Conservation (phyloP, 148 eudicot genomes). For the Limonium bicolor region DNA sequence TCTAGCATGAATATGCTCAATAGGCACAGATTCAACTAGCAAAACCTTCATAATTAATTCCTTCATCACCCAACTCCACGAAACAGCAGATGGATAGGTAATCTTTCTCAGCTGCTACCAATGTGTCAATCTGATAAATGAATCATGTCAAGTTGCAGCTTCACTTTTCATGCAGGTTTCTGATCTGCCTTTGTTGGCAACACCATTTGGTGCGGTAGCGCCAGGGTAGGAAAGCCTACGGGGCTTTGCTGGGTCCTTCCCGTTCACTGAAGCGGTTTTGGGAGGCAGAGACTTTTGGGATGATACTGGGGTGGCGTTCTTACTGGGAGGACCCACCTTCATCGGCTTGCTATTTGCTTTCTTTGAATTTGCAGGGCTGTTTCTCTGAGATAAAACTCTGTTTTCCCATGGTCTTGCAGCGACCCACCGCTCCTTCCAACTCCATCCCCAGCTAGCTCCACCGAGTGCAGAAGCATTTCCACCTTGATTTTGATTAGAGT, state of each 20-base stretch:
- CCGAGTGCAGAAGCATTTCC: slow-evolving; percentile 36
- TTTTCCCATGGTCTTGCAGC: slow-evolving; percentile 98
- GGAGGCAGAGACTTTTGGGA: slow-evolving; percentile 21
- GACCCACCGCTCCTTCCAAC: slow-evolving; percentile 97
- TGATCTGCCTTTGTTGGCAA: slow-evolving; percentile 1
- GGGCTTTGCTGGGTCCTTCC: slow-evolving; percentile 28
- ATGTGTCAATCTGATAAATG: too few species aligned
- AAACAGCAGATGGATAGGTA: background rate
- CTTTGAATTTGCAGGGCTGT: slow-evolving; percentile 27
- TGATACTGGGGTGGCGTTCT: slow-evolving; percentile 3
- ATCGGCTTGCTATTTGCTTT: slow-evolving; percentile 19
- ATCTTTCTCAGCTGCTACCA: background rate
- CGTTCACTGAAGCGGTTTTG: slow-evolving; percentile 28
- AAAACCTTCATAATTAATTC: too few species aligned
- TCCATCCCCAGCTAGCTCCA: slow-evolving; percentile 93
- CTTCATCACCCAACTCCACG: background rate
- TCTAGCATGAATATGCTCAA: too few species aligned
- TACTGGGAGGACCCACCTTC: too few species aligned
- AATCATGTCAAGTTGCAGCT: background rate
- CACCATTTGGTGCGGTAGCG: slow-evolving; percentile 22
- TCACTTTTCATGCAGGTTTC: background rate
- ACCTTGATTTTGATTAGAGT: slow-evolving; percentile 33
- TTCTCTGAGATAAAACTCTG: slow-evolving; percentile 21
- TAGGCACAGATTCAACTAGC: too few species aligned
- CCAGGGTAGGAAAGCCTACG: slow-evolving; percentile 52